phyloP scores from a whole-genome alignment of 441 rosid species.

The Euphorbia celastroides region DNA sequence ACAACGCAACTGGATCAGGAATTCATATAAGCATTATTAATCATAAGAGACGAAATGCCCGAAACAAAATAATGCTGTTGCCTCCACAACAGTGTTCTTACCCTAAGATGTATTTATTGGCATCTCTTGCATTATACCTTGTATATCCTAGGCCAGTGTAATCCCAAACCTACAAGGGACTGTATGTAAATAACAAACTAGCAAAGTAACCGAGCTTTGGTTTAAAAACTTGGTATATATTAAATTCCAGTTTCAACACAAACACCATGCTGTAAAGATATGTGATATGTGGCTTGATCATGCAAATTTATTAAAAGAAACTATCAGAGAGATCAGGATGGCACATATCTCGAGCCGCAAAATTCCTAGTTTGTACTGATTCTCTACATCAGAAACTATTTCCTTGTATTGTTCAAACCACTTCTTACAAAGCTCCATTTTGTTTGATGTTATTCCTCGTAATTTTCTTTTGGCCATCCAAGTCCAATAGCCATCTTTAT shows the following conservation, averaged over 20 bases:
- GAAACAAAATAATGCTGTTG: constrained; percentile 8
- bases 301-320: not conserved
- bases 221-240: not conserved
- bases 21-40: constrained; percentile 21
- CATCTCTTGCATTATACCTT: constrained; percentile 75
- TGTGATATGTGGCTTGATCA: not conserved
- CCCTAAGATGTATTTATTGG: constrained; percentile 69
- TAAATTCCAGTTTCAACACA: constrained; percentile 8
- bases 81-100: constrained; percentile 26
- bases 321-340: not conserved
- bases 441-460: not conserved
- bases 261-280: not conserved
- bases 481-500: not conserved
- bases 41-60: constrained; percentile 12
- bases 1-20: constrained; percentile 73
- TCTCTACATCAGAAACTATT: not conserved
- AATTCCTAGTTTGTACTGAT: not conserved
- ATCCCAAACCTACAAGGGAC: constrained; percentile 80
- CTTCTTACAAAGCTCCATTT: not conserved
- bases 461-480: not conserved
- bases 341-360: not conserved
- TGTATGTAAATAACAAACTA: constrained; percentile 6
- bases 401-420: not conserved
- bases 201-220: not conserved
- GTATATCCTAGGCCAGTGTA: constrained; percentile 90